Percentiles rank a stretch among this genome's conserved stretches.
Evolutionary conservation across 2,329 filamentous ascomycete genomes (phyloP).

Genomic region (Fusarium haematococcum): DNA sequence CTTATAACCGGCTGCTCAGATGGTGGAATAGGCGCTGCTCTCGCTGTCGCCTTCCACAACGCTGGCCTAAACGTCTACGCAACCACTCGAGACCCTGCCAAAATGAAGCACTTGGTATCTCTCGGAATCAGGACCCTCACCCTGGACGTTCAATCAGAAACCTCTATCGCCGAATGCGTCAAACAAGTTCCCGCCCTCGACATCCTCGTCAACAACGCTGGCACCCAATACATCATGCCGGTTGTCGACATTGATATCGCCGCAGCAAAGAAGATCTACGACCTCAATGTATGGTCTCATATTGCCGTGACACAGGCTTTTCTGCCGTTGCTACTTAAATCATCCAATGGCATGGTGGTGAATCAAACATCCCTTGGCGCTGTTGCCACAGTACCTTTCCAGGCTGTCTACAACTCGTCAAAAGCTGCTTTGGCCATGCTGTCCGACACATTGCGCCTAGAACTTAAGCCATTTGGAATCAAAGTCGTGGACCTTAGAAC

Average conservation of each 20-base stretch:
- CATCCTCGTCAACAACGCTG: conserved; percentile 24
- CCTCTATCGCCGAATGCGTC: conserved; percentile 38
- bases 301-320: conserved; percentile 54
- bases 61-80: background rate
- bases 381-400: conserved; percentile 2
- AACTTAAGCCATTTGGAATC: conserved; percentile 45
- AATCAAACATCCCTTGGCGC: conserved; percentile 38
- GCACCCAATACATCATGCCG: conserved; percentile 9
- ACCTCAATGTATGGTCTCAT: conserved; percentile 55
- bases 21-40: background rate
- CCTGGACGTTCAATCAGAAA: conserved; percentile 5
- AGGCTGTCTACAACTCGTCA: conserved; percentile 40
- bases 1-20: background rate
- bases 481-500: conserved; percentile 18
- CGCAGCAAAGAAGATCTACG: conserved; percentile 48
- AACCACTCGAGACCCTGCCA: background rate
- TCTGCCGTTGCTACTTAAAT: conserved; percentile 40
- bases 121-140: background rate
- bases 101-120: background rate
- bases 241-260: conserved; percentile 1
- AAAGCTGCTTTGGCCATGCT: conserved; percentile 41
- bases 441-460: conserved; percentile 42
- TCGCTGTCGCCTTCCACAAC: background rate
- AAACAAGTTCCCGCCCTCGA: background rate
- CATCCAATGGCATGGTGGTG: conserved; percentile 39